phyloP scores from a whole-genome alignment of 129 eudicot species.

The Logfia minima region DNA sequence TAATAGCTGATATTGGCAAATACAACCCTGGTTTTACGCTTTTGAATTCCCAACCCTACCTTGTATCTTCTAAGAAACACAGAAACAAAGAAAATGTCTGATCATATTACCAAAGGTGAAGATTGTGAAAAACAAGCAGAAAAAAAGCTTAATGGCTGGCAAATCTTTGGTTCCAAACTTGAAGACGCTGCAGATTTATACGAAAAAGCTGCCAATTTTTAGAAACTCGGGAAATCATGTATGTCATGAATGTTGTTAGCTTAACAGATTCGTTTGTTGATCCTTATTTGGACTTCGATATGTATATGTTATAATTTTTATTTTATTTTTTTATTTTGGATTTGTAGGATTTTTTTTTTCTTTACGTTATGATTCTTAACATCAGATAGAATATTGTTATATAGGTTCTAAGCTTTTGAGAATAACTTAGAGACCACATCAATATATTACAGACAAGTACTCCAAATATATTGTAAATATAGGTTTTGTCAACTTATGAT shows the following conservation, averaged over 20 bases:
- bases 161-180: slow-evolving; percentile 68
- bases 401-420: neutral
- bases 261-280: neutral
- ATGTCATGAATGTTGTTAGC: slow-evolving; percentile 46
- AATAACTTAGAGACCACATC: too few relatives aligned
- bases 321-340: neutral
- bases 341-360: neutral
- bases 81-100: slow-evolving; percentile 47
- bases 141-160: slow-evolving; percentile 82
- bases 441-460: too few relatives aligned
- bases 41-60: slow-evolving; percentile 25
- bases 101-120: slow-evolving; percentile 63
- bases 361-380: neutral
- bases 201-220: slow-evolving; percentile 80
- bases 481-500: too few relatives aligned
- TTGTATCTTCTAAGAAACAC: slow-evolving; percentile 16
- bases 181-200: slow-evolving; percentile 88
- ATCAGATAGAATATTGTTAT: neutral
- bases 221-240: slow-evolving; percentile 89
- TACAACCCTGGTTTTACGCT: slow-evolving; percentile 2
- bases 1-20: neutral
- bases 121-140: slow-evolving; percentile 83
- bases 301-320: too few relatives aligned
- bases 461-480: too few relatives aligned
- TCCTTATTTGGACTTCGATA: neutral